Percentiles rank a stretch among this genome's conserved stretches.
These are phyloP conservation scores for Pestalotiopsis sp. DNA, from an alignment of 2,329 filamentous ascomycete species.

Conservation along the genomic window DNA sequence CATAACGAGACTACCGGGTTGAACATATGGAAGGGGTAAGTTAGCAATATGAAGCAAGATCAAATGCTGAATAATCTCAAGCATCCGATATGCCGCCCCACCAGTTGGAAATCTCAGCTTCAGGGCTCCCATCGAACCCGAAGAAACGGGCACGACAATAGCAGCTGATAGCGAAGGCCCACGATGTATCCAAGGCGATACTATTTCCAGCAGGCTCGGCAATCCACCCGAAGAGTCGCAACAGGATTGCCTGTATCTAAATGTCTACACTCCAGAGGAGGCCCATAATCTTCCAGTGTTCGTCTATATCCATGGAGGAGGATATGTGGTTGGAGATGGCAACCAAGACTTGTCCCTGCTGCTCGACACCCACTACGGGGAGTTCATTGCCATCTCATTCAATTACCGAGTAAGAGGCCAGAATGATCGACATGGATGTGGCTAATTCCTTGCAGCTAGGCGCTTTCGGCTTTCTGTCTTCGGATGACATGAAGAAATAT, in stretches of 20 bases:
- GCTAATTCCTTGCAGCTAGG: background rate
- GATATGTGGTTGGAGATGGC: background rate
- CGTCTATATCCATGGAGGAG: constrained; percentile 44
- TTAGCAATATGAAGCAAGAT: background rate
- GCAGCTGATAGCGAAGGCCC: constrained; percentile 29
- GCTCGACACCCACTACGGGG: background rate
- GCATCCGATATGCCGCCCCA: constrained; percentile 46
- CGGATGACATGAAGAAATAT: background rate
- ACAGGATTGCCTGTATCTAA: constrained; percentile 52
- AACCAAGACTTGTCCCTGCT: background rate
- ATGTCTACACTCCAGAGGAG: constrained; percentile 43
- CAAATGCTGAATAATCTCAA: constrained; percentile 18
- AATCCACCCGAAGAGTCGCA: constrained; percentile 26
- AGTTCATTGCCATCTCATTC: background rate
- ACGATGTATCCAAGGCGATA: constrained; percentile 6
- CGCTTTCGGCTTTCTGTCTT: constrained; percentile 5
- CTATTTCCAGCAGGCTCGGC: background rate
- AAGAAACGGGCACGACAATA: constrained; percentile 36
- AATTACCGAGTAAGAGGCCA: background rate
- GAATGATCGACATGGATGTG: background rate
- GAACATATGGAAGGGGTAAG: constrained; percentile 49
- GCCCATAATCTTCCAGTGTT: constrained; percentile 41
- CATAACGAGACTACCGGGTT: constrained; percentile 38
- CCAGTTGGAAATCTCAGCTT: constrained; percentile 44
- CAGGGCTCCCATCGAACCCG: background rate